Percentiles rank a stretch among this genome's conserved stretches.
These are phyloP conservation scores for Camelina sativa DNA, from an alignment of 345 rosid genomes.

Conservation along the genomic window DNA sequence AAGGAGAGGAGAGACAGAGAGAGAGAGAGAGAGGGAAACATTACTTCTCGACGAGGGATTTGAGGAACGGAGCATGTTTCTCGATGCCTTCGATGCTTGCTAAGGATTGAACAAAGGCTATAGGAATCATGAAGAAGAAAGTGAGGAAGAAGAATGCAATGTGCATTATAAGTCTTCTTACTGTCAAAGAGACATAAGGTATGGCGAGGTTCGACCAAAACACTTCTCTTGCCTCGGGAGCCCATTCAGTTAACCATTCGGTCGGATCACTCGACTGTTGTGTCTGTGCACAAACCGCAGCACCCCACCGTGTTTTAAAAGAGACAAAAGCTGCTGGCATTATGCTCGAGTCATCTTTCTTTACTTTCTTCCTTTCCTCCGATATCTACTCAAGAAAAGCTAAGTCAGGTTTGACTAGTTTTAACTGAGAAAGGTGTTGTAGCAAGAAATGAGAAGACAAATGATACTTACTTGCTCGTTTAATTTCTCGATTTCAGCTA, in stretches of 20 bases:
- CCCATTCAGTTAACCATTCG: slow-evolving; percentile 95
- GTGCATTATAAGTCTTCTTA: slow-evolving; percentile 76
- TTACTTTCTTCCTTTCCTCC: slow-evolving; percentile 67
- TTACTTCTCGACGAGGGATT: slow-evolving; percentile 58
- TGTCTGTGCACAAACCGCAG: slow-evolving; percentile 98
- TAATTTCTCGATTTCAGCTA: slow-evolving; percentile 66
- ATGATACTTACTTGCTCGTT: slow-evolving; percentile 65
- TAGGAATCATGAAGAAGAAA: slow-evolving; percentile 94
- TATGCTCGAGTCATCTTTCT: slow-evolving; percentile 65
- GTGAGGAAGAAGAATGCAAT: slow-evolving; percentile 95
- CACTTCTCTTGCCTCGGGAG: slow-evolving; percentile 92
- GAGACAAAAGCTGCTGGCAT: slow-evolving; percentile 99
- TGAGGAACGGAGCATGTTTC: slow-evolving; percentile 69
- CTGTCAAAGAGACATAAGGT: slow-evolving; percentile 74
- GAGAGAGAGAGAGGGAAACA: slow-evolving; percentile 3
- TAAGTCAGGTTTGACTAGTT: not conserved
- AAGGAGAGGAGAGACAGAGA: not conserved
- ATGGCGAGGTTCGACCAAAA: slow-evolving; percentile 87
- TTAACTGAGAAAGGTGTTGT: not conserved
- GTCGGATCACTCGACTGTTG: slow-evolving; percentile 90
- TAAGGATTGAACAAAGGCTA: slow-evolving; percentile 85
- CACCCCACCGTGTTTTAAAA: slow-evolving; percentile 93
- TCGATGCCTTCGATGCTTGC: slow-evolving; percentile 90
- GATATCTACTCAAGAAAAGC: slow-evolving; percentile 53
- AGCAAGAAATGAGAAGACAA: not conserved